Evolutionary conservation across 1,284 basidiomycete genomes (phyloP).

Genomic region (Melanopsichium pennsylvanicum): DNA sequence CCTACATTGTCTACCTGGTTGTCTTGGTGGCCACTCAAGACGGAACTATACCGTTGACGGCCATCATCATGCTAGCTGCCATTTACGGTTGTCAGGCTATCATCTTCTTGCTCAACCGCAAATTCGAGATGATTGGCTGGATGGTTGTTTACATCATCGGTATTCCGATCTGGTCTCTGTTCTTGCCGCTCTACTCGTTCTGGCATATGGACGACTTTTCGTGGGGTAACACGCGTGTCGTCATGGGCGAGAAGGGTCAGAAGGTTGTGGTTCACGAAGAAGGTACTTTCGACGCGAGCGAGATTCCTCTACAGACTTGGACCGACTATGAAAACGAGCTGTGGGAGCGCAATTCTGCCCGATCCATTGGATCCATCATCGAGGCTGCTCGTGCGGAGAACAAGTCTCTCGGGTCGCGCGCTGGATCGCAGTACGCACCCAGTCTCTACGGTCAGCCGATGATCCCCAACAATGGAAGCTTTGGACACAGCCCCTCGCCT

Average conservation of each 20-base stretch:
- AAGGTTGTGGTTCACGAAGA: constrained; percentile 90
- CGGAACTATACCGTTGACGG: constrained; percentile 69
- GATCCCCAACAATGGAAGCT: constrained; percentile 36
- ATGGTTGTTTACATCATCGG: constrained; percentile 70
- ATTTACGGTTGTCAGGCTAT: constrained; percentile 77
- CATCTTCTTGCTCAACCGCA: constrained; percentile 65
- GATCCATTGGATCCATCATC: constrained; percentile 53
- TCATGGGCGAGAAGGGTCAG: constrained; percentile 88
- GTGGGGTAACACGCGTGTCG: constrained; percentile 88
- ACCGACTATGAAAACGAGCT: constrained; percentile 74
- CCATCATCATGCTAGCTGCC: constrained; percentile 88
- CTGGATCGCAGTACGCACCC: constrained; percentile 52
- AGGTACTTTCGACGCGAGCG: constrained; percentile 89
- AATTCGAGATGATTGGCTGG: constrained; percentile 65
- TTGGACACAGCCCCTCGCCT: constrained; percentile 49
- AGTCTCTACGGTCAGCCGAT: constrained; percentile 49
- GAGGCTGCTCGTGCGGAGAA: constrained; percentile 51
- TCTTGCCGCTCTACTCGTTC: constrained; percentile 95
- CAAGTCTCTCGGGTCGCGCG: constrained; percentile 47
- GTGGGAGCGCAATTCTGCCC: constrained; percentile 56
- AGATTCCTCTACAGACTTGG: constrained; percentile 97
- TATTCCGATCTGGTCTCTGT: constrained; percentile 88
- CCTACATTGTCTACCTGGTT: constrained; percentile 71
- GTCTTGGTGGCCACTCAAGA: constrained; percentile 53
- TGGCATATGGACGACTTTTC: constrained; percentile 99